Base-by-base conservation (phyloP, 345 rosid genomes). In the Mallotus nudiflorus region DNA sequence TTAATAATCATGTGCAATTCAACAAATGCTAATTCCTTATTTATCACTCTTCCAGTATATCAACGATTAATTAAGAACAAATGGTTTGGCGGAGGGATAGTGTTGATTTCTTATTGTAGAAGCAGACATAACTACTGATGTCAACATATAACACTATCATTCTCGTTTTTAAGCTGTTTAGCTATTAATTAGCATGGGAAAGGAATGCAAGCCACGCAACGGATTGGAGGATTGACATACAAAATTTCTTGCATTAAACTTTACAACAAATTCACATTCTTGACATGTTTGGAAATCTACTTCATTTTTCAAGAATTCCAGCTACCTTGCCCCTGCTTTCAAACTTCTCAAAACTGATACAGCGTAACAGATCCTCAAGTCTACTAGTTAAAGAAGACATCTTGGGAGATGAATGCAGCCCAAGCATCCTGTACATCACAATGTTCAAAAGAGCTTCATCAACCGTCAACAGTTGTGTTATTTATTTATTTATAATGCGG, bases 351-450 rank as follows among this genome's bases (percentile, higher is more conserved):
- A 72, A 63, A 53, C 20, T 0, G 39, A 25, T 6, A n/a, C 27
- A 33, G n/a, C n/a, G n/a, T n/a, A 59, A 48, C 13, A 4, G 16
- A 53, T 58, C 57, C 25, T 48, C 56, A 57, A 48, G 31, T 46
- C 37, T 54, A 22, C 61, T 75, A 71, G 73, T 77, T 71, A 18
- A 85, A 82, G 39, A 85, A 67, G 33, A 78, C 78, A 53, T 86
- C 93, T 61, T 82, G 78, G 16, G 93, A 73, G 37, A 83, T 78
- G 74, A 85, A 89, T 50, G 83, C 85, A 9, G 83, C 81, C 94
- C 94, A 91, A 5, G 96, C 92, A 72, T 88, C 89, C 96, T 92
- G 80, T 72, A 71, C 50, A 67, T 42, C 10, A 0, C 31, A 65
- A 29, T 6, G 11, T 44, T 8, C n/a, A n/a, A n/a, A 8, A 60